Evolutionary conservation across 306 rosid genomes (phyloP), one percentile per base, ranked within the genome.

Genomic region (Fragaria vesca): DNA sequence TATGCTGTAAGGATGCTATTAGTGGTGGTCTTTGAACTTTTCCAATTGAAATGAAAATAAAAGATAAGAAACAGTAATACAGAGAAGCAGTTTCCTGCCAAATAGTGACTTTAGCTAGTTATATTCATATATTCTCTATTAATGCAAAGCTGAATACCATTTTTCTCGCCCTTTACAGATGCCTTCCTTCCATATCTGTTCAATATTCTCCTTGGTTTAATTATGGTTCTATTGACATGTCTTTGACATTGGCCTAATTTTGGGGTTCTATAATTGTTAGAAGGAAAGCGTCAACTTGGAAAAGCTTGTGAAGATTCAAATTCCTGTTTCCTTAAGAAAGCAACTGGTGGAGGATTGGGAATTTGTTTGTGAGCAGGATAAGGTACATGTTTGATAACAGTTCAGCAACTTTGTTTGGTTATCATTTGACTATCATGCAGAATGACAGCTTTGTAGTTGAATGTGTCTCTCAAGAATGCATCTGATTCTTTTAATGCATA

Each of bases 341-440:
- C 99, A 93, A 73, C 99, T 96, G 85, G 94, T 93, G 74, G 99
- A 93, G 77, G 99, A 96, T 76, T 93, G 93, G 91, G 93, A 93
- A 68, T 91, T 85, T 83, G 93, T 96, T 78, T 83, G 86, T 43
- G 90, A 90, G 89, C 98, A 93, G 85, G 98, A 96, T 58, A 93
- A 96, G 98, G 99, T 93, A 81, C 46, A 47, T 55, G 45, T 65
- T 69, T 81, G 74, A 69, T 34, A 58, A 80, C 47, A 74, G 57
- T 20, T 38, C 66, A 73, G 66, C 74, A 75, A 77, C 66, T 42
- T 63, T 40, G 30, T 55, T 54, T 72, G 75, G 67, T 66, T 67
- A 26, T 58, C 69, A 42, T 58, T 60, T 46, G 71, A 61, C 28
- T 42, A 43, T 15, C 34, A 28, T 24, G 75, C 52, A 34, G 36